A percentile compares a stretch with the other conserved stretches of the same genome.
Conservation (phyloP, 2,329 filamentous ascomycete genomes). For the Akanthomyces dipterigenus region DNA sequence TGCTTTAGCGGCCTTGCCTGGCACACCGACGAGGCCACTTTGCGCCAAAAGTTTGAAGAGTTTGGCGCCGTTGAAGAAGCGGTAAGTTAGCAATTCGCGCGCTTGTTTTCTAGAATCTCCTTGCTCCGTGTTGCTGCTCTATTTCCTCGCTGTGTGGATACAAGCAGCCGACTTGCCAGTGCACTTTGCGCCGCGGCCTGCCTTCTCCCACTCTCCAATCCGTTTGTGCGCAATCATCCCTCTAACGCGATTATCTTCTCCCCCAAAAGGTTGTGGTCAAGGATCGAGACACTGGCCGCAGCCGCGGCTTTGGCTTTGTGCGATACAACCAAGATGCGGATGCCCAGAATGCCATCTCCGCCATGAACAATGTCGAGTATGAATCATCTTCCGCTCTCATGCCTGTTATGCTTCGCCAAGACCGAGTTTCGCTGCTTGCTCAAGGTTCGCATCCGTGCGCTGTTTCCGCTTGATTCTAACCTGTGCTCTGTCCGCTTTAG, state of each 20-base stretch:
- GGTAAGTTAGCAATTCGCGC: slow-evolving; percentile 50
- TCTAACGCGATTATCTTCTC: slow-evolving; percentile 5
- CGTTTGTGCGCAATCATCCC: slow-evolving; percentile 3
- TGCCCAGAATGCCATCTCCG: slow-evolving; percentile 67
- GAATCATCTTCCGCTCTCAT: slow-evolving; percentile 25
- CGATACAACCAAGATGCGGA: slow-evolving; percentile 73
- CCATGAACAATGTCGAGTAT: slow-evolving; percentile 89
- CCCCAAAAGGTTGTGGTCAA: slow-evolving; percentile 74
- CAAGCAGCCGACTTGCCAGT: background rate
- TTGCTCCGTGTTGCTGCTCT: background rate
- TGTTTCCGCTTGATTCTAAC: slow-evolving; percentile 12
- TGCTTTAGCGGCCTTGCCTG: slow-evolving; percentile 79
- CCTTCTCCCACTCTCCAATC: background rate
- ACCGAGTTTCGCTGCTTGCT: slow-evolving; percentile 11
- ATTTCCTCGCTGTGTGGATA: background rate
- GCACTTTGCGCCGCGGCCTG: background rate
- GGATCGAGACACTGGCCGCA: slow-evolving; percentile 92
- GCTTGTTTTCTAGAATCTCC: slow-evolving; percentile 11
- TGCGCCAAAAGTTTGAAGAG: slow-evolving; percentile 87
- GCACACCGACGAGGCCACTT: slow-evolving; percentile 87
- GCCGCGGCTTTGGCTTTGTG: slow-evolving; percentile 96
- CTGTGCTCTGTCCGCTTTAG: slow-evolving; percentile 39
- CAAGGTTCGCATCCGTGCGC: slow-evolving; percentile 12
- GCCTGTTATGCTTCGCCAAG: slow-evolving; percentile 5
- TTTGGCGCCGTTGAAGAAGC: slow-evolving; percentile 91